Evolutionary conservation across 2,329 filamentous ascomycete species (phyloP).

Genomic region (Fusarium sp.): DNA sequence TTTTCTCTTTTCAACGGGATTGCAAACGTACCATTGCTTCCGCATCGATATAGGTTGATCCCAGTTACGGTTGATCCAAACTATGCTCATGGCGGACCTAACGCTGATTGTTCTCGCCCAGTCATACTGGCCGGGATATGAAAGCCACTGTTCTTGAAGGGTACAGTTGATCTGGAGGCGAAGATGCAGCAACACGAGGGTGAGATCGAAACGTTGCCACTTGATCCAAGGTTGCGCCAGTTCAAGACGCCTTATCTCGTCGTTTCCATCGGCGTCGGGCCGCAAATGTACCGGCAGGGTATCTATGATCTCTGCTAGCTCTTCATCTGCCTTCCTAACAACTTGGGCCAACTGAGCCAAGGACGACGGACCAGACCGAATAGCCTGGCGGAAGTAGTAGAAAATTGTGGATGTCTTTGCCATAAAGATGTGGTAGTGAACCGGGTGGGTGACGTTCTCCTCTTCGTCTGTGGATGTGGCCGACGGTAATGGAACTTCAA

Average conservation of each 20-base stretch:
- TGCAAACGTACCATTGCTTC: slow-evolving; percentile 18
- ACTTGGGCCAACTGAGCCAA: neutral
- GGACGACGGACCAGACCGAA: neutral
- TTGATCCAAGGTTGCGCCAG: slow-evolving; percentile 20
- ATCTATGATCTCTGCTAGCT: neutral
- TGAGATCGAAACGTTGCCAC: slow-evolving; percentile 26
- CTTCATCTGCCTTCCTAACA: neutral
- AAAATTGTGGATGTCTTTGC: neutral
- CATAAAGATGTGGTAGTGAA: neutral
- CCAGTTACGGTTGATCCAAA: slow-evolving; percentile 27
- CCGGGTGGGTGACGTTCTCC: neutral
- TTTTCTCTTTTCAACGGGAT: neutral
- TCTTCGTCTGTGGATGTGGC: neutral
- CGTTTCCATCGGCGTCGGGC: neutral
- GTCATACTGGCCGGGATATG: slow-evolving; percentile 5
- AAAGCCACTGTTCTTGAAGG: slow-evolving; percentile 16
- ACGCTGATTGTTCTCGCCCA: slow-evolving; percentile 19
- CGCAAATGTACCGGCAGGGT: neutral
- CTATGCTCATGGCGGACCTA: slow-evolving; percentile 13
- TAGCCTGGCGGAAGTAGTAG: neutral
- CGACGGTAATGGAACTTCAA: neutral
- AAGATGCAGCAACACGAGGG: slow-evolving; percentile 20
- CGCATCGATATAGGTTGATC: slow-evolving; percentile 22
- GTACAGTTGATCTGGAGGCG: slow-evolving; percentile 17
- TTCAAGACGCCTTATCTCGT: neutral